These are phyloP conservation scores for Salvia hispanica DNA, from an alignment of 257 asterid genomes.

Conservation along the genomic window DNA sequence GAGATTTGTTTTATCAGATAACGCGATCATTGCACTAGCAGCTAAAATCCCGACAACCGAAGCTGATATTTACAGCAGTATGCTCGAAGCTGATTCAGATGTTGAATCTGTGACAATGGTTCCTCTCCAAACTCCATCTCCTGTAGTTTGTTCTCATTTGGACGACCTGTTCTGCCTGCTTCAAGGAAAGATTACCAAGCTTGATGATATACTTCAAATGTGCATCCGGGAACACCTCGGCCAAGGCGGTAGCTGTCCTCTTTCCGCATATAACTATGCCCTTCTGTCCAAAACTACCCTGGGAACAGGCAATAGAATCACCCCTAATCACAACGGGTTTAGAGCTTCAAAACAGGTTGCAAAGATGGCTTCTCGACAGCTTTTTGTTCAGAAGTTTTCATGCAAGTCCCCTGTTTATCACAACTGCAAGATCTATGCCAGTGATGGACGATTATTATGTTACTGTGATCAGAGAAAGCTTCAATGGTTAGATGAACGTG, in stretches of 20 bases:
- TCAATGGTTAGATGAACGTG: slow-evolving; percentile 67
- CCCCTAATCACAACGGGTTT: slow-evolving; percentile 49
- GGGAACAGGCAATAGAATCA: slow-evolving; percentile 47
- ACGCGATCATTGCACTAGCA: slow-evolving; percentile 71
- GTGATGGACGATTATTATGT: slow-evolving; percentile 87
- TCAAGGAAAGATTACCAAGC: slow-evolving; percentile 41
- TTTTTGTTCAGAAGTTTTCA: slow-evolving; percentile 86
- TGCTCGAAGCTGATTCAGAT: slow-evolving; percentile 64
- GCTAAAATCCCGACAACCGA: slow-evolving; percentile 57
- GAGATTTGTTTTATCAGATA: slow-evolving; percentile 86
- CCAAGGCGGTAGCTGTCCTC: slow-evolving; percentile 71
- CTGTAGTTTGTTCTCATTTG: slow-evolving; percentile 69
- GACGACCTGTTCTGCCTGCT: slow-evolving; percentile 63
- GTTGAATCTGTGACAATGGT: slow-evolving; percentile 41
- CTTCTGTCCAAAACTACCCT: slow-evolving; percentile 63
- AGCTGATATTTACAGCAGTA: slow-evolving; percentile 50
- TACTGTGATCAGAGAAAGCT: slow-evolving; percentile 91
- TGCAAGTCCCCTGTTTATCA: slow-evolving; percentile 98
- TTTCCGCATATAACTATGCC: slow-evolving; percentile 72
- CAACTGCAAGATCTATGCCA: slow-evolving; percentile 92
- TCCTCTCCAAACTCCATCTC: slow-evolving; percentile 64
- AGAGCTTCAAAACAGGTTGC: slow-evolving; percentile 58
- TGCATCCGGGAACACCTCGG: slow-evolving; percentile 68
- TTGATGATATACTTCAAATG: slow-evolving; percentile 48
- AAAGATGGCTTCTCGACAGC: slow-evolving; percentile 70